Evolutionary conservation across 1,284 basidiomycete genomes (phyloP), one percentile per base, ranked within the genome.

Genomic region (Puccinia horiana): DNA sequence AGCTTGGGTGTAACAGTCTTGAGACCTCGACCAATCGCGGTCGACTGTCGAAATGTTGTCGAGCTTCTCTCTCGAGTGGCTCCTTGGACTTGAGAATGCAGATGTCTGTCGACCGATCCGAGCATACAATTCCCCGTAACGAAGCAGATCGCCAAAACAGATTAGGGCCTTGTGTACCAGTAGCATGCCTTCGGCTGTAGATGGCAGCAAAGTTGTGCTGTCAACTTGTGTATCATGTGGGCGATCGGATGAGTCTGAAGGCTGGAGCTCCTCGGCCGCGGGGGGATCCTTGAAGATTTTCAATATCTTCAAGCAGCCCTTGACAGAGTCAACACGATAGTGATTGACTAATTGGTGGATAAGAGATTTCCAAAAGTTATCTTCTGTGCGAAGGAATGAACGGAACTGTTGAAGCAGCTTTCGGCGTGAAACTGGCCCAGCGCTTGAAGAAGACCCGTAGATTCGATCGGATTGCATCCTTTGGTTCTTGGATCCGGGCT

Each of bases 111-210:
- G 26, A 29, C 49, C 52, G 16, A 42, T 61, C 49, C 94, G 93
- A 85, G 91, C 92, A 85, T 96, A 96, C 83, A 94, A 91, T 86
- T 98, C 96, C 83, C 93, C 90, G 87, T 99, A 99, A 47, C 96
- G 90, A 83, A 94, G 93, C 67, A 99, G 91, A 86, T 99, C 96
- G 23, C 96, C 96, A 29, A 97, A 90, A 87, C 92, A 98, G 42
- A 98, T 92, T 74, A 98, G 89, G 2, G 92, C 92, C 88, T 96
- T 97, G 88, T 93, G 93, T 61, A 96, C 88, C 63, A 94, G 83
- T 4, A 92, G 20, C 8, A 86, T 76, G 47, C 67, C 79, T 47
- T 84, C 84, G 23, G 83, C 81, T 12, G 49, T 56, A 49, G 74
- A 78, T 44, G 40, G 12, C 42, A 11, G 23, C 23, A 40, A 35